Evolutionary conservation across 108 stramenopile species (phyloP).

Genomic region (Discostella stelligeroides): DNA sequence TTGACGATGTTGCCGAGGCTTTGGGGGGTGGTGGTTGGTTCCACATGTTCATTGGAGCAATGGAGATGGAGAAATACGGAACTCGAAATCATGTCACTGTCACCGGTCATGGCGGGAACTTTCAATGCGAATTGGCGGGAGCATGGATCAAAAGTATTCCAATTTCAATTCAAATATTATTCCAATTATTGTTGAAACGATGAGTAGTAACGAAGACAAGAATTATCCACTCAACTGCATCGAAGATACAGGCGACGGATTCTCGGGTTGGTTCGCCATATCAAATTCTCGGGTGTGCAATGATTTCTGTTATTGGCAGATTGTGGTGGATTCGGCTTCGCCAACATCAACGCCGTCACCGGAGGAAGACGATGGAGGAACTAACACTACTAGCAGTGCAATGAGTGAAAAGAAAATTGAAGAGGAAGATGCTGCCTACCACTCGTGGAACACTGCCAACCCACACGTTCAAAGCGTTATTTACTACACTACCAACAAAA

Average conservation of each 20-base stretch:
- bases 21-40: too few relatives aligned
- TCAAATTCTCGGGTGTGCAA: slow-evolving; percentile 44
- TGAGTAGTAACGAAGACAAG: background rate
- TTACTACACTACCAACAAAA: background rate
- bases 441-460: slow-evolving; percentile 43
- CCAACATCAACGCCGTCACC: background rate
- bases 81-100: too few relatives aligned
- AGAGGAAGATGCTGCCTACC: slow-evolving; percentile 6
- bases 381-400: background rate
- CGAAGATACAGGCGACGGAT: slow-evolving; percentile 40
- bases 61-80: too few relatives aligned
- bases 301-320: slow-evolving; percentile 52
- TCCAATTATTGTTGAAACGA: background rate
- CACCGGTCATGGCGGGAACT: too few relatives aligned
- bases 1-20: too few relatives aligned
- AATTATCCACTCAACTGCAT: slow-evolving; percentile 47
- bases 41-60: too few relatives aligned
- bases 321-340: too few relatives aligned
- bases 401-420: background rate
- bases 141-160: too few relatives aligned
- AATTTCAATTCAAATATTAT: too few relatives aligned
- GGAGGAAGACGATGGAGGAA: background rate
- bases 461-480: slow-evolving; percentile 39
- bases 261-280: slow-evolving; percentile 54
- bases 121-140: too few relatives aligned